These are phyloP conservation scores for Boletus rex-veris DNA, from an alignment of 768 basidiomycete genomes.

Conservation along the genomic window DNA sequence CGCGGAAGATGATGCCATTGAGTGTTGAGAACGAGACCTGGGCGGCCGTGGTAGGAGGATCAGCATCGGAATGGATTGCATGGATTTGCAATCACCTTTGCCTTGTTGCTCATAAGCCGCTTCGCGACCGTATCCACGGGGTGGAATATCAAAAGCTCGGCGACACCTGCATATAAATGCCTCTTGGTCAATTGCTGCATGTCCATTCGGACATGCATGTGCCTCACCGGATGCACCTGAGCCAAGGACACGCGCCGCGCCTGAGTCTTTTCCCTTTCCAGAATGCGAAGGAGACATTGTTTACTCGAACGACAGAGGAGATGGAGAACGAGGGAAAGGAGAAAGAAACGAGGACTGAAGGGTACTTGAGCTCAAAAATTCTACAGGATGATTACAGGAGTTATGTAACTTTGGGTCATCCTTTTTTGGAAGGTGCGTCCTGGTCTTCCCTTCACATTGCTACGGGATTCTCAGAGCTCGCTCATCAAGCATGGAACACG, in stretches of 20 bases:
- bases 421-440: slow-evolving; percentile 8
- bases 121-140: slow-evolving; percentile 99
- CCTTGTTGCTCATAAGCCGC: slow-evolving; percentile 96
- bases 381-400: slow-evolving; percentile 12
- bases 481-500: too few species aligned
- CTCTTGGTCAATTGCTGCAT: not conserved
- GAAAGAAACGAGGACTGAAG: too few species aligned
- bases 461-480: too few species aligned
- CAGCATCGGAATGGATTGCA: not conserved
- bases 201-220: not conserved
- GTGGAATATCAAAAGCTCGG: slow-evolving; percentile 93
- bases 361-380: slow-evolving; percentile 1
- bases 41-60: not conserved
- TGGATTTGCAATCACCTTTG: slow-evolving; percentile 46
- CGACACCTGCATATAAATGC: slow-evolving; percentile 58
- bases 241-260: slow-evolving; percentile 83
- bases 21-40: slow-evolving; percentile 64
- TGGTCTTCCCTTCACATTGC: too few species aligned
- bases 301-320: not conserved
- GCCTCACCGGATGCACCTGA: slow-evolving; percentile 82
- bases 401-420: slow-evolving; percentile 20
- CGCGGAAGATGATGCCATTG: slow-evolving; percentile 83
- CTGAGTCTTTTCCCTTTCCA: slow-evolving; percentile 72
- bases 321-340: not conserved
- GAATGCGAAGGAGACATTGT: slow-evolving; percentile 48